Evolutionary conservation across 2,329 filamentous ascomycete species (phyloP), one percentile per base, ranked within the genome.

Genomic region (Xylaria sp.): DNA sequence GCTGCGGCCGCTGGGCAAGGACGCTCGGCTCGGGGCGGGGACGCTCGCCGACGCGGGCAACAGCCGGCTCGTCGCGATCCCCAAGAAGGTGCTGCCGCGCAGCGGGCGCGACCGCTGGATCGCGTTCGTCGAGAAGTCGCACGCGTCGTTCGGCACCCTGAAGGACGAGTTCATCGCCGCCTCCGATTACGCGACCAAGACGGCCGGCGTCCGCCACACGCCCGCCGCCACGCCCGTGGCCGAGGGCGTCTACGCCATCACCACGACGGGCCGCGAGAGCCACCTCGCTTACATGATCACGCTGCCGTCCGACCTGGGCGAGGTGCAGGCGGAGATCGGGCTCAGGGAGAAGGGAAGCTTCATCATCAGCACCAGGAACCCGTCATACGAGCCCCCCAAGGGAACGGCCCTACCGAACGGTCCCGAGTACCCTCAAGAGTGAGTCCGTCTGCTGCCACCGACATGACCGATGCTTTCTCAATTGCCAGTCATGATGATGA

Each of bases 171-270:
- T 95, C 70, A 78, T 94, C 59, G 71, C 79, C 1, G 81, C 83
- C 0, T 78, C 76, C 1, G 84, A 89, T 9, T 92, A 95, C 68
- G 78, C 84, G 47, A 96, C 91, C 7, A 87, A 91, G 74, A 93
- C 91, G 0, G 76, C 74, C 2, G 90, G 91, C 1, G 83, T 82
- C 13, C 82, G 89, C 11, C 85, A 88, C 46, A 80, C 78, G 0
- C 86, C 90, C 0, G 84, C 88, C 1, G 87, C 89, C 1, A 87
- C 82, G 0, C 89, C 90, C 0, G 78, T 92, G n/a, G 92, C 86
- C 0, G 91, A 96, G 69, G 92, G 92, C 0, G 85, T 96, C 0
- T 96, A 96, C 64, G 88, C 88, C 0, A 86, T 96, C 48, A 91
- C 88, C 0, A 84, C 82, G 2, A 90, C 87, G 0, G 85, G 85